These are phyloP conservation scores for Cupressus sempervirens DNA, from an alignment of 75 land plant species.

Conservation along the genomic window DNA sequence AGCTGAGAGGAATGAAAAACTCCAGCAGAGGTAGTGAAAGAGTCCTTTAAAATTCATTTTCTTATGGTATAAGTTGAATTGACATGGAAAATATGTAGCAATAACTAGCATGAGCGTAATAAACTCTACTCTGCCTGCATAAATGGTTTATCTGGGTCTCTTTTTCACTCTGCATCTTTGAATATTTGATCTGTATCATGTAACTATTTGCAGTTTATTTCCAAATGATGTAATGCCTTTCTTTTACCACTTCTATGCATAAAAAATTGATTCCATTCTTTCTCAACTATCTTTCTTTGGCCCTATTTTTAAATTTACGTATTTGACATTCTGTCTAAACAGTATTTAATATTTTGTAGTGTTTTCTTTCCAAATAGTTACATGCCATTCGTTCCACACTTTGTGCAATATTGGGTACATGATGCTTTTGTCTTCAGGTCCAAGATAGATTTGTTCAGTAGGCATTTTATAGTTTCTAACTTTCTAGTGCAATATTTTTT, in stretches of 20 bases:
- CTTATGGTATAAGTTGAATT: neutral
- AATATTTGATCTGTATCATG: neutral
- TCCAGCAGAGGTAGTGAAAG: no score
- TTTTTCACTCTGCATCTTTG: neutral
- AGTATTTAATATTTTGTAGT: no score
- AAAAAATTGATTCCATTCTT: no score
- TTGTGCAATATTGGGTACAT: neutral
- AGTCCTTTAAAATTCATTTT: neutral
- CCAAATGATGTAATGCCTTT: neutral
- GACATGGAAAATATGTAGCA: neutral
- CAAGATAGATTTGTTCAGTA: neutral
- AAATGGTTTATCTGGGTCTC: neutral
- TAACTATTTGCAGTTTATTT: neutral
- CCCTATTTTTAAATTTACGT: no score
- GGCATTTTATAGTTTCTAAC: no score
- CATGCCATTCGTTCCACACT: no score
- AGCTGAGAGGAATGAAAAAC: no score
- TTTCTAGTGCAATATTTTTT: neutral
- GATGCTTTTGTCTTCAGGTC: neutral
- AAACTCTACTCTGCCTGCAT: neutral
- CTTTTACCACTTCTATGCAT: neutral
- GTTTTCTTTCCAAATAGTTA: no score
- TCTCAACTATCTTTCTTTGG: no score
- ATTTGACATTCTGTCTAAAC: no score
- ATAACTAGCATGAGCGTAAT: neutral